Evolutionary conservation across 257 asterid genomes (phyloP).

Genomic region (Buddleja alternifolia): DNA sequence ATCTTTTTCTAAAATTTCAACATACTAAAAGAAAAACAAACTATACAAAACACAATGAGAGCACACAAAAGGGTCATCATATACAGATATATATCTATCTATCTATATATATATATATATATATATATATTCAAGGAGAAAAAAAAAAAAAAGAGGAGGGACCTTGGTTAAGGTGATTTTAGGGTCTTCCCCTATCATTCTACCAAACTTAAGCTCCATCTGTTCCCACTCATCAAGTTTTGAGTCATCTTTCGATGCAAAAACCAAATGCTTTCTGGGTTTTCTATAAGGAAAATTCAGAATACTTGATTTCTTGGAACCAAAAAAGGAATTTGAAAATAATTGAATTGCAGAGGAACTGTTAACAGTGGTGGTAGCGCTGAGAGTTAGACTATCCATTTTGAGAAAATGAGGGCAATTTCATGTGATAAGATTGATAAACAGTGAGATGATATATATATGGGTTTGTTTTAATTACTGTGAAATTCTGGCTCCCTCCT

Average conservation of each 20-base stretch:
- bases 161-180: conserved; percentile 92
- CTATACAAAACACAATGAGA: background rate
- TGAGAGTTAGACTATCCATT: conserved; percentile 67
- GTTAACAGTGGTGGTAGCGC: conserved; percentile 41
- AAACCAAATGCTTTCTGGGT: conserved; percentile 51
- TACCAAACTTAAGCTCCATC: conserved; percentile 94
- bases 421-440: conserved; percentile 37
- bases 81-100: too few relatives aligned
- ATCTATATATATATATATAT: too few relatives aligned
- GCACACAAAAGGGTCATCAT: too few relatives aligned
- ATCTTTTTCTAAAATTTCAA: background rate
- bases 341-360: conserved; percentile 44
- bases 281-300: conserved; percentile 44
- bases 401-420: conserved; percentile 32
- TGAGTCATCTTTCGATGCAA: conserved; percentile 70
- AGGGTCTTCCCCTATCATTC: conserved; percentile 97
- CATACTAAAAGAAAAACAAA: background rate
- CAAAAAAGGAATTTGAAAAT: conserved; percentile 35
- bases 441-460: conserved; percentile 6
- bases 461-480: conserved; percentile 9
- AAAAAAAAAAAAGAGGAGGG: conserved; percentile 22
- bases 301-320: conserved; percentile 37
- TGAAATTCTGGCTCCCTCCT: background rate
- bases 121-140: too few relatives aligned
- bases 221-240: conserved; percentile 78